These are phyloP conservation scores for Sphagnurus paluster DNA, from an alignment of 1,284 basidiomycete genomes.

Conservation along the genomic window DNA sequence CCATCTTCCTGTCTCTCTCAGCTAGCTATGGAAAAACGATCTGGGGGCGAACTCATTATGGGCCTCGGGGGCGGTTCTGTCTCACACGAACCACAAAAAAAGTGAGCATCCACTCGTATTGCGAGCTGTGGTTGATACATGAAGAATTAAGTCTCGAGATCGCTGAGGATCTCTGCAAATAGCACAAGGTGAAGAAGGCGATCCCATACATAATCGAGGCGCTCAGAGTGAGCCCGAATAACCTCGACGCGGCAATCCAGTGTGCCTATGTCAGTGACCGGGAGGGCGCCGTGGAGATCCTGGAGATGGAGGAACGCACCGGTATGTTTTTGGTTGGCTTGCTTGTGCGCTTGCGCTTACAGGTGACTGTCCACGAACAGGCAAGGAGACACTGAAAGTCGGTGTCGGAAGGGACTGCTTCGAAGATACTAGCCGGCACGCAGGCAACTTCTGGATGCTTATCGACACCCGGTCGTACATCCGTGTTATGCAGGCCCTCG, in stretches of 20 bases:
- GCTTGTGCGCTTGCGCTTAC: too few relatives aligned
- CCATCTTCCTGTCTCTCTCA: too few relatives aligned
- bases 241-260: slow-evolving; percentile 21
- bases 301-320: slow-evolving; percentile 8
- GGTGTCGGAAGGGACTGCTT: slow-evolving; percentile 34
- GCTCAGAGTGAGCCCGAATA: slow-evolving; percentile 15
- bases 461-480: slow-evolving; percentile 44
- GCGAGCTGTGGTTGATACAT: too few relatives aligned
- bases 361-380: not conserved
- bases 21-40: too few relatives aligned
- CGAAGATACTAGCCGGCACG: slow-evolving; percentile 31
- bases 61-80: too few relatives aligned
- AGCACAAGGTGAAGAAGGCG: slow-evolving; percentile 13
- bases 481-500: slow-evolving; percentile 39
- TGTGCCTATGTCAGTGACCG: slow-evolving; percentile 15
- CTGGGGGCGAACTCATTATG: too few relatives aligned
- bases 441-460: slow-evolving; percentile 37
- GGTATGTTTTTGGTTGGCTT: too few relatives aligned
- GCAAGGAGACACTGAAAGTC: not conserved
- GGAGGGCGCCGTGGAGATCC: slow-evolving; percentile 3
- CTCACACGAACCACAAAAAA: too few relatives aligned
- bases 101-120: too few relatives aligned
- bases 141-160: slow-evolving; percentile 1
- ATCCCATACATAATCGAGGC: slow-evolving; percentile 17
- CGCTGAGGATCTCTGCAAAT: not conserved